A percentile compares a stretch with the other conserved stretches of the same genome.
Evolutionary conservation across 306 rosid genomes (phyloP).

Genomic region (Biancaea sappan): DNA sequence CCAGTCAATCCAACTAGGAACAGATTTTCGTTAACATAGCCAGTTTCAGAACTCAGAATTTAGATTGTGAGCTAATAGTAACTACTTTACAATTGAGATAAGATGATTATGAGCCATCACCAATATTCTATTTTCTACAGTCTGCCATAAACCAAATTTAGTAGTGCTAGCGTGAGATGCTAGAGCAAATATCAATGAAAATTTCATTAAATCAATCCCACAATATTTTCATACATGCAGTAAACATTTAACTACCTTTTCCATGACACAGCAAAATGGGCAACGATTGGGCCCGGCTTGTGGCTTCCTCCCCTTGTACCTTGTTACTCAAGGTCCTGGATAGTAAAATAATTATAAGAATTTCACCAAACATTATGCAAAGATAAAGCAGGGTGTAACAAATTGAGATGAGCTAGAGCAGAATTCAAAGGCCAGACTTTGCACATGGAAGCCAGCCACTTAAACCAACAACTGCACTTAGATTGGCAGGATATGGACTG

Average conservation of each 20-base stretch:
- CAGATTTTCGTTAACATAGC: neutral
- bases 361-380: conserved; percentile 13
- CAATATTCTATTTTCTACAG: neutral
- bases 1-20: too few relatives aligned
- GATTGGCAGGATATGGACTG: conserved; percentile 71
- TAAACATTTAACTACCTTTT: conserved; percentile 60
- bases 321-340: conserved; percentile 68
- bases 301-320: conserved; percentile 69
- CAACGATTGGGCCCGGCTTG: conserved; percentile 68
- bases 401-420: conserved; percentile 29
- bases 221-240: neutral
- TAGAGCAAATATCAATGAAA: neutral
- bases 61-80: neutral
- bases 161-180: neutral
- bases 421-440: conserved; percentile 56
- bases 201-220: neutral
- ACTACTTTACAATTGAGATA: neutral
- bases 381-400: neutral
- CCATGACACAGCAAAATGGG: conserved; percentile 94
- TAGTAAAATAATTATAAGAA: conserved; percentile 35
- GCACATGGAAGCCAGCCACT: conserved; percentile 99
- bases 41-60: neutral
- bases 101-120: neutral
- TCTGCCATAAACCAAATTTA: neutral
- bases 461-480: conserved; percentile 82